Evolutionary conservation across 345 rosid genomes (phyloP).

Genomic region (Salix purpurea): DNA sequence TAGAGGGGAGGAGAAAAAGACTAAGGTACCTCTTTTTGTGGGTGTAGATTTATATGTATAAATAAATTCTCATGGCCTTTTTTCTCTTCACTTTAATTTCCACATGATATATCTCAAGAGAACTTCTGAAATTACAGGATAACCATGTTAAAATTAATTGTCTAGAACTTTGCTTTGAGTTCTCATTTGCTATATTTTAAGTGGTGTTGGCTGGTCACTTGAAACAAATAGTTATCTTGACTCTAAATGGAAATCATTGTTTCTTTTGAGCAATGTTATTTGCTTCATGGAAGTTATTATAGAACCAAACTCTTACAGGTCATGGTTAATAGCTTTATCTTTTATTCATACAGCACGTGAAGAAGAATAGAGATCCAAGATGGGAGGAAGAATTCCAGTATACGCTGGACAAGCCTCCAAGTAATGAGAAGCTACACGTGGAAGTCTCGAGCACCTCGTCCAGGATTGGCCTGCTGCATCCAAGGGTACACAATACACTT

Average conservation of each 20-base stretch:
- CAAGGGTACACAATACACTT: constrained; percentile 51
- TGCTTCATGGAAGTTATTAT: not conserved
- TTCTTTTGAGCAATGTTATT: not conserved
- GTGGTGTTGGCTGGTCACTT: not conserved
- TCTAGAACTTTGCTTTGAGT: not conserved
- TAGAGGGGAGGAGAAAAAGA: constrained; percentile 75
- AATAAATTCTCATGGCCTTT: not conserved
- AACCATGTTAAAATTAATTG: not conserved
- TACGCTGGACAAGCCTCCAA: constrained; percentile 73
- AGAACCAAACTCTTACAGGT: not conserved
- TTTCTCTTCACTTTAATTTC: not conserved
- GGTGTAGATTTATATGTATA: not conserved
- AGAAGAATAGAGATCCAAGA: constrained; percentile 92
- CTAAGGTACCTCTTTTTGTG: constrained; percentile 48
- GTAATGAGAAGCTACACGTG: constrained; percentile 62
- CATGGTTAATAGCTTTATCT: not conserved
- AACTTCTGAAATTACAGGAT: not conserved
- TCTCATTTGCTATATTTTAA: not conserved
- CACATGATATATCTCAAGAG: not conserved
- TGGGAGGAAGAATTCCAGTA: constrained; percentile 88
- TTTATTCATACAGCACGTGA: constrained; percentile 44
- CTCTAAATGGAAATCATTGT: not conserved
- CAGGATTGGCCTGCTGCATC: constrained; percentile 78
- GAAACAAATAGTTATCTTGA: not conserved
- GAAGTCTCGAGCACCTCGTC: constrained; percentile 80